Conservation (phyloP, 208 protist genomes). For the Wallacemonas sp. region DNA sequence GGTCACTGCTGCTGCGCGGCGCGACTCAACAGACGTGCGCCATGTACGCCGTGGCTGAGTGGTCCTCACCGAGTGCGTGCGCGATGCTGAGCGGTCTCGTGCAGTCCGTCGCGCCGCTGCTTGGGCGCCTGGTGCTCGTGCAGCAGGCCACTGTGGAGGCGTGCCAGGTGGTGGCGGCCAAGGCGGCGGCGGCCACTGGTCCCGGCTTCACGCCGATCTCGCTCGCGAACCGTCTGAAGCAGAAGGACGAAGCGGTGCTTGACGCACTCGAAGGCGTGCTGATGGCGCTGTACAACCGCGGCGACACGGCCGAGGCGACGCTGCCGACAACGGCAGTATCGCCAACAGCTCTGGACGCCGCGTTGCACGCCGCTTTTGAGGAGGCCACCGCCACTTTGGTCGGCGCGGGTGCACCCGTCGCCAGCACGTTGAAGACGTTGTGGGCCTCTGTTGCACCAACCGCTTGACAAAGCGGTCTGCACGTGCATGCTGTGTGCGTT, state of each 20-base stretch:
- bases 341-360: neutral
- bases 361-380: neutral
- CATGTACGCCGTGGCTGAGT: slow-evolving; percentile 10
- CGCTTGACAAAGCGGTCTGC: no score
- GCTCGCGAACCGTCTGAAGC: neutral
- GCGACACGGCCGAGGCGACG: neutral
- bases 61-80: neutral
- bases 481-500: no score
- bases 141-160: slow-evolving; percentile 3
- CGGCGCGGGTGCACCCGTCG: neutral
- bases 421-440: slow-evolving; percentile 5
- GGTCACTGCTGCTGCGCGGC: slow-evolving; percentile 25
- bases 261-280: neutral
- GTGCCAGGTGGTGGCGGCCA: neutral
- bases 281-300: neutral
- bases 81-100: slow-evolving; percentile 8
- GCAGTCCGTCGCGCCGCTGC: slow-evolving; percentile 14
- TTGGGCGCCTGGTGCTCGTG: slow-evolving; percentile 25
- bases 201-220: neutral
- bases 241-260: slow-evolving; percentile 11
- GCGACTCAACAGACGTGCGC: neutral
- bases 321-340: neutral
- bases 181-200: neutral
- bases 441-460: neutral
- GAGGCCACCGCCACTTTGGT: neutral